Conservation (phyloP, 495 filamentous ascomycete species). For the Ramalina intermedia region DNA sequence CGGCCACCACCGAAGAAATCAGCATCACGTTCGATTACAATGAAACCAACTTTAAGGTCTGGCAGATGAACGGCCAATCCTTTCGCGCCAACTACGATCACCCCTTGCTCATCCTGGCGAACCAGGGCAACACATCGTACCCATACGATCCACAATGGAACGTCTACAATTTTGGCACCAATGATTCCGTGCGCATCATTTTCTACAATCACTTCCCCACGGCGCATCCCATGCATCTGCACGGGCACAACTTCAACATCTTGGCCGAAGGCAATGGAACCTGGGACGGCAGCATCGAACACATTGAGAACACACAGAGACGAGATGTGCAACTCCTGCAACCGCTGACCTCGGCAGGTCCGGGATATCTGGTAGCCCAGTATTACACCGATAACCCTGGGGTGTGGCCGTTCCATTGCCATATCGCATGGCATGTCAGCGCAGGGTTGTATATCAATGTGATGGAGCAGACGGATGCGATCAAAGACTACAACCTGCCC, state of each 20-base stretch:
- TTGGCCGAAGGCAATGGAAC: conserved; percentile 19
- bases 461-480: conserved; percentile 10
- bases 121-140: conserved; percentile 34
- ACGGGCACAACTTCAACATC: conserved; percentile 29
- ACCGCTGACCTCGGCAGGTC: conserved; percentile 12
- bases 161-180: conserved; percentile 40
- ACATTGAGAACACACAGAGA: conserved; percentile 32
- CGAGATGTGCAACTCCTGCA: conserved; percentile 47
- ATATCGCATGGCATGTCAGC: conserved; percentile 21
- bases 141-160: conserved; percentile 32
- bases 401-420: conserved; percentile 19
- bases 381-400: conserved; percentile 15
- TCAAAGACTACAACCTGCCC: conserved; percentile 15
- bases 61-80: conserved; percentile 38
- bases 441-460: conserved; percentile 18
- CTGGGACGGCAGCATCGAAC: conserved; percentile 20
- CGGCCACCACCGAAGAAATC: conserved; percentile 34
- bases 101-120: conserved; percentile 40
- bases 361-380: conserved; percentile 19
- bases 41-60: conserved; percentile 35
- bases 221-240: conserved; percentile 28
- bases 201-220: conserved; percentile 32
- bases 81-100: conserved; percentile 48
- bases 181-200: conserved; percentile 39
- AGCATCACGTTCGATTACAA: conserved; percentile 36